phyloP scores from a whole-genome alignment of 208 protist species.

The Blastocrithidia nonstop region DNA sequence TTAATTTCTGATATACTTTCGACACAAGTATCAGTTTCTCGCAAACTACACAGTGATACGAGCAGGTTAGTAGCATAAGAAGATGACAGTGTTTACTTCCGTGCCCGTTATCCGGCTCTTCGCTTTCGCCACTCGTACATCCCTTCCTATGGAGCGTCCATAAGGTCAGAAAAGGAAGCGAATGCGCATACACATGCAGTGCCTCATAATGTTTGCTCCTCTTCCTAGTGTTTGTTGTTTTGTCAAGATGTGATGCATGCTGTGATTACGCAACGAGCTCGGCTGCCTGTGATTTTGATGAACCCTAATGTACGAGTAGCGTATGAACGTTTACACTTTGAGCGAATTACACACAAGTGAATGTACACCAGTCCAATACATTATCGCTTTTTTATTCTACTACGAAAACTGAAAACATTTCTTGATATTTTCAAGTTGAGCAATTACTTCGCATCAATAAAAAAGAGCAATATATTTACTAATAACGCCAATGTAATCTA shows the following conservation, averaged over 20 bases:
- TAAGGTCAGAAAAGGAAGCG: conserved; percentile 2
- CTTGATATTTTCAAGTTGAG: no score
- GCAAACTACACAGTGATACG: no score
- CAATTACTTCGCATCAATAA: no score
- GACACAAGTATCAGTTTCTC: no score
- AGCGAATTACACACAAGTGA: conserved; percentile 5
- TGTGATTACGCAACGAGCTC: conserved; percentile 15
- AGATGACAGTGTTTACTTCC: conserved; percentile 16
- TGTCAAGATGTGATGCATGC: conserved; percentile 48
- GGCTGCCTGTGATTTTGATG: conserved; percentile 40
- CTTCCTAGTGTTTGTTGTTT: conserved; percentile 57
- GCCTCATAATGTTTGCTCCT: conserved; percentile 25
- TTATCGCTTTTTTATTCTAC: background rate
- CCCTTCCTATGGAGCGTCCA: conserved; percentile 32
- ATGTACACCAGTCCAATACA: background rate
- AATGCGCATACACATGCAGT: conserved; percentile 1
- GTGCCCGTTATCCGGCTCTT: conserved; percentile 12
- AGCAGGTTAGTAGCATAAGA: no score
- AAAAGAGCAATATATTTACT: no score
- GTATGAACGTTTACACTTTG: conserved; percentile 33
- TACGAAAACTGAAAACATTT: background rate
- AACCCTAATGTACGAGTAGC: conserved; percentile 52
- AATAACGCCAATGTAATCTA: no score
- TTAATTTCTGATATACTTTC: no score
- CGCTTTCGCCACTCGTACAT: conserved; percentile 38